Percentiles rank a stretch among this genome's conserved stretches.
These are phyloP conservation scores for Allomyces arbusculus DNA, from an alignment of 192 early-diverging fungal species.

Conservation along the genomic window DNA sequence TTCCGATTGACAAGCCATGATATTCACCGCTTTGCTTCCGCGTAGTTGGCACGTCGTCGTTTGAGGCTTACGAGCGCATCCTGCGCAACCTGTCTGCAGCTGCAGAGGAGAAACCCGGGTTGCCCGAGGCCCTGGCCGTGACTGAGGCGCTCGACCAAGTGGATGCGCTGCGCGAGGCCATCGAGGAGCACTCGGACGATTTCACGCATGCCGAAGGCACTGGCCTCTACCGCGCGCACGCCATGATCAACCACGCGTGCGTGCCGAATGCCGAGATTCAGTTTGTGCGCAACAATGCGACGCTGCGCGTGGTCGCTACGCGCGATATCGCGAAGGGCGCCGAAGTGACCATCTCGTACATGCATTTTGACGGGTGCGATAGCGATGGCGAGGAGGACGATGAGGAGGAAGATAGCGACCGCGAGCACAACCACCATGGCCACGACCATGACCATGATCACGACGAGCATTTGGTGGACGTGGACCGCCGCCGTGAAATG, in stretches of 20 bases:
- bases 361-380: background rate
- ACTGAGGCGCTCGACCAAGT: background rate
- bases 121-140: background rate
- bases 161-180: background rate
- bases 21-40: too few relatives aligned
- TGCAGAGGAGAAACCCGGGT: background rate
- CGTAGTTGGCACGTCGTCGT: background rate
- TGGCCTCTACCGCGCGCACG: conserved; percentile 1
- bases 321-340: background rate
- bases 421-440: background rate
- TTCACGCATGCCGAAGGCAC: conserved; percentile 3
- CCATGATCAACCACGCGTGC: conserved; percentile 2
- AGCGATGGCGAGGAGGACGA: conserved; percentile 2
- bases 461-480: background rate
- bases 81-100: background rate
- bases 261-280: conserved; percentile 1
- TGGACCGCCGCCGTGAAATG: background rate
- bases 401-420: background rate
- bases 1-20: too few relatives aligned
- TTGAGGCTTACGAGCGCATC: background rate
- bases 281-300: background rate
- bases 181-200: conserved; percentile 3
- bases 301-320: background rate
- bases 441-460: background rate
- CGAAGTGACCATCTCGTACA: conserved; percentile 2